Conservation (phyloP, 2,329 filamentous ascomycete species). For the Fusarium incarnatum region DNA sequence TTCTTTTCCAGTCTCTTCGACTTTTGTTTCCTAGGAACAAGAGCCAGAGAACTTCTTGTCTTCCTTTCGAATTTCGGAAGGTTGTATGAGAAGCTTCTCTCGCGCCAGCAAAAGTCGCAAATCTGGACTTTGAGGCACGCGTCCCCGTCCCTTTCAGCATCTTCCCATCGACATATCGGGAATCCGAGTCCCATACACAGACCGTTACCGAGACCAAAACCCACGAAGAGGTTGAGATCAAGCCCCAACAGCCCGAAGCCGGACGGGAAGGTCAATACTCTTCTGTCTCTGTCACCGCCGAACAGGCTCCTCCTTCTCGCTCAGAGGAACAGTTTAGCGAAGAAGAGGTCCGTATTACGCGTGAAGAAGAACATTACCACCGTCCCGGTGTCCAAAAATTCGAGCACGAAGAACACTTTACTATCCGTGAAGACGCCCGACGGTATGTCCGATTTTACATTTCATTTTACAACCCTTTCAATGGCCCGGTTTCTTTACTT, state of each 20-base stretch:
- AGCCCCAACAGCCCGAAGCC: conserved; percentile 80
- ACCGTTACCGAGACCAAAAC: conserved; percentile 69
- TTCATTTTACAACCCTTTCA: background rate
- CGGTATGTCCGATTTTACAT: conserved; percentile 58
- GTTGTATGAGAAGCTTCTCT: conserved; percentile 74
- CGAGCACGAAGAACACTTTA: conserved; percentile 48
- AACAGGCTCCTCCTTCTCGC: conserved; percentile 72
- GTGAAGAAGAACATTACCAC: conserved; percentile 80
- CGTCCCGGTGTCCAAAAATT: conserved; percentile 71
- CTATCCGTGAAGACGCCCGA: conserved; percentile 59
- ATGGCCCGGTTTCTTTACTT: background rate
- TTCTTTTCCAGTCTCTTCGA: conserved; percentile 56
- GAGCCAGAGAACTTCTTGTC: conserved; percentile 76
- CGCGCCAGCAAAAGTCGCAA: conserved; percentile 82
- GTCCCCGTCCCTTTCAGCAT: conserved; percentile 99
- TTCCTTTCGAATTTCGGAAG: conserved; percentile 73
- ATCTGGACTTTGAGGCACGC: conserved; percentile 99
- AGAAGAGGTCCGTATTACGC: conserved; percentile 86
- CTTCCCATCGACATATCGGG: conserved; percentile 97
- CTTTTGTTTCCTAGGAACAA: conserved; percentile 68
- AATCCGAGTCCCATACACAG: conserved; percentile 64
- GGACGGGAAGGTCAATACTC: conserved; percentile 98
- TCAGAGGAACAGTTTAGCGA: conserved; percentile 74
- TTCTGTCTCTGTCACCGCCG: conserved; percentile 73
- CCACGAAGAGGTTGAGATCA: conserved; percentile 91